phyloP scores from a whole-genome alignment of 2,329 filamentous ascomycete genomes.

The Rasamsonia emersonii region DNA sequence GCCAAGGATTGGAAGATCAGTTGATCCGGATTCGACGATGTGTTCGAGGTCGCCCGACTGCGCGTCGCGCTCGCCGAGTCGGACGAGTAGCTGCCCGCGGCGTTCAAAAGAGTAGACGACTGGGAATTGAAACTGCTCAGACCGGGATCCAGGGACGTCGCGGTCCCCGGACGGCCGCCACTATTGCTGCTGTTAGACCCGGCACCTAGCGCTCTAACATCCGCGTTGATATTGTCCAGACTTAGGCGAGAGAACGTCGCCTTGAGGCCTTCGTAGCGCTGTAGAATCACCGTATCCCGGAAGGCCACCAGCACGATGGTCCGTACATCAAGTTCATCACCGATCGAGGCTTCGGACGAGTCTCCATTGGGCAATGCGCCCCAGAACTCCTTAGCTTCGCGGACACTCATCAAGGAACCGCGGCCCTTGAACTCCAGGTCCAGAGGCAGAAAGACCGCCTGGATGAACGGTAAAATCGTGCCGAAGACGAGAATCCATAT shows the following conservation, averaged over 20 bases:
- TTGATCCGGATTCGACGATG: slow-evolving; percentile 47
- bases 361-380: slow-evolving; percentile 54
- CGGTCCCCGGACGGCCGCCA: slow-evolving; percentile 58
- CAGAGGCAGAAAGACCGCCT: slow-evolving; percentile 86
- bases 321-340: slow-evolving; percentile 70
- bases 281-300: slow-evolving; percentile 79
- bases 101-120: slow-evolving; percentile 68
- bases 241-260: slow-evolving; percentile 82
- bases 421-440: slow-evolving; percentile 87
- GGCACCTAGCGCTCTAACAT: slow-evolving; percentile 35
- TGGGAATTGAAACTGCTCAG: slow-evolving; percentile 74
- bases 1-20: slow-evolving; percentile 35
- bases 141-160: slow-evolving; percentile 64
- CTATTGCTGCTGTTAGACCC: slow-evolving; percentile 36
- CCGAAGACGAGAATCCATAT: slow-evolving; percentile 93
- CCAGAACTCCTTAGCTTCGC: slow-evolving; percentile 87
- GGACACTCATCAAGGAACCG: slow-evolving; percentile 66
- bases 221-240: slow-evolving; percentile 63
- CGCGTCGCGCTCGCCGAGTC: slow-evolving; percentile 49
- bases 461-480: slow-evolving; percentile 82
- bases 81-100: slow-evolving; percentile 46
- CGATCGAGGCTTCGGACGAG: slow-evolving; percentile 32
- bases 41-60: slow-evolving; percentile 78
- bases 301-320: slow-evolving; percentile 80
- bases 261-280: slow-evolving; percentile 81